Evolutionary conservation across 108 stramenopile genomes (phyloP), one percentile per base, ranked within the genome.

Genomic region (Chaetoceros muelleri): DNA sequence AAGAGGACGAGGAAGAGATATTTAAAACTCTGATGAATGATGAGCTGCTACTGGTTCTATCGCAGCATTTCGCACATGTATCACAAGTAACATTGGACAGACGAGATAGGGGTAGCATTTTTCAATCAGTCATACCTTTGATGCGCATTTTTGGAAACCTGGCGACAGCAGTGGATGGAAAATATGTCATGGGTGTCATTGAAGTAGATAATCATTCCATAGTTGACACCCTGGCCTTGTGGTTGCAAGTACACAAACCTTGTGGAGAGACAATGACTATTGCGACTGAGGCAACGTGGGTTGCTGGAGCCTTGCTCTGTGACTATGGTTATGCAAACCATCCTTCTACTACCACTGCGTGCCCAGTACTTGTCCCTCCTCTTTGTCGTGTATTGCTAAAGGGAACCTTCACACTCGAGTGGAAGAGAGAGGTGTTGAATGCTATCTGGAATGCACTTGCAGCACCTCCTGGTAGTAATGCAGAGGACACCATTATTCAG

Each of bases 271-370:
- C 34, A 40, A 44, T 24, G 54, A 8, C 27, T 17, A 44, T 53
- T 25, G 50, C 60, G 13, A 47, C 48, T 22, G 60, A 61, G 29
- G 49, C 51, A 1, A 34, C 60, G 27, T 61, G 60, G 60, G 60
- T 24, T 7, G 50, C 60, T 44, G 52, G 60, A 20, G 17, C 51
- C 1, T 21, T 61, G 1, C 25, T 61, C 13, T 61, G 60, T 24
- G 60, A 61, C 52, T 26, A 46, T 1, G 60, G 60, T n/a, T 24
- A 52, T n/a, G 21, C 51, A n/a, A 18, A 61, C 2, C 50, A 53
- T 54, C 50, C 50, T 2, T 53, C 51, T 2, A 61, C 50, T 18
- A 53, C 50, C 17, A 16, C 24, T 25, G 60, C 60, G 2, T 21
- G 20, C 23, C 60, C 60, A 8, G 1, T 5, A 1, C 52, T 61